A percentile compares a stretch with the other conserved stretches of the same genome.
phyloP scores from a whole-genome alignment of 805 yeast genomes.

The Yarrowia keelungensis region DNA sequence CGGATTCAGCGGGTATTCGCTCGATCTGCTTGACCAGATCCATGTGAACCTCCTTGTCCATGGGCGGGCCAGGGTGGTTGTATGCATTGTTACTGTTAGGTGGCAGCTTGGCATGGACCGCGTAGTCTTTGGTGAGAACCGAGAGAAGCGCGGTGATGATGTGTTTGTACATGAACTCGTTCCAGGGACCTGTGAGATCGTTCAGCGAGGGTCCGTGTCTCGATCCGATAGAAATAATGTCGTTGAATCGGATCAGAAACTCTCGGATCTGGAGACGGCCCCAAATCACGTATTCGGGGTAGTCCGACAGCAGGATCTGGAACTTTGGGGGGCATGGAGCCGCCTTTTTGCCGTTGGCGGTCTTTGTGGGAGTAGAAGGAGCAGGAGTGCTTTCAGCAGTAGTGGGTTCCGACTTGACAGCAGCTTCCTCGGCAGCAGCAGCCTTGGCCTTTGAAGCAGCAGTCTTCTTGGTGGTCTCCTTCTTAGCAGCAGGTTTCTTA shows the following conservation, averaged over 20 bases:
- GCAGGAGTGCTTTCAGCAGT: conserved; percentile 13
- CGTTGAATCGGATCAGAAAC: conserved; percentile 51
- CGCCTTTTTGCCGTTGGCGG: conserved; percentile 12
- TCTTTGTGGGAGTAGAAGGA: conserved; percentile 12
- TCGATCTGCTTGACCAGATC: conserved; percentile 48
- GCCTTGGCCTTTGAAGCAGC: not conserved
- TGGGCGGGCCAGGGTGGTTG: conserved; percentile 49
- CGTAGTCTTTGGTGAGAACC: conserved; percentile 43
- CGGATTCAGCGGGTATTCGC: conserved; percentile 48
- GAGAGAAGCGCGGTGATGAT: conserved; percentile 47
- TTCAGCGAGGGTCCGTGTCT: conserved; percentile 49
- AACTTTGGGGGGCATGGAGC: conserved; percentile 46
- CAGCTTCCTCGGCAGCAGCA: conserved; percentile 5
- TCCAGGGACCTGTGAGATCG: conserved; percentile 51
- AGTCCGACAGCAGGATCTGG: conserved; percentile 43
- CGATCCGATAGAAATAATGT: conserved; percentile 49
- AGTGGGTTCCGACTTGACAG: conserved; percentile 8
- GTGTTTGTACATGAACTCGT: conserved; percentile 50
- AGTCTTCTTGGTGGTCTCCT: conserved; percentile 5
- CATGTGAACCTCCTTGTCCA: conserved; percentile 43
- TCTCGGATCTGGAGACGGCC: conserved; percentile 50
- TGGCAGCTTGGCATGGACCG: conserved; percentile 24
- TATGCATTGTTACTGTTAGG: conserved; percentile 35
- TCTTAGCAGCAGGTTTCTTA: conserved; percentile 4
- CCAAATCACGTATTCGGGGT: conserved; percentile 48